Evolutionary conservation across 2,329 filamentous ascomycete species (phyloP).

Genomic region (Alternaria ventricosa): DNA sequence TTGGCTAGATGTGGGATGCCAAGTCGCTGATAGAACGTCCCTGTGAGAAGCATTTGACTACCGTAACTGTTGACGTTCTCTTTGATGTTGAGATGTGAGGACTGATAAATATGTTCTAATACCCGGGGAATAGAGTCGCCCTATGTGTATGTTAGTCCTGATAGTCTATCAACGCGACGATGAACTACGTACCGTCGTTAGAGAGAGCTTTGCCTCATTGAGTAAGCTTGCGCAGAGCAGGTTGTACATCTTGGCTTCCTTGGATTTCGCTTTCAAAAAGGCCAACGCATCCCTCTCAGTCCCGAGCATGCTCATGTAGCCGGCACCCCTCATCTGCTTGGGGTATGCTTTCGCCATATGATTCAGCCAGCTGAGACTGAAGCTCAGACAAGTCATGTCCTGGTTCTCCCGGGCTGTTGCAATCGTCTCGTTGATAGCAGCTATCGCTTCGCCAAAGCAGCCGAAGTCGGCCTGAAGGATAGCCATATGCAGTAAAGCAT

Average conservation of each 20-base stretch:
- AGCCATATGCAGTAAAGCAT: constrained; percentile 90
- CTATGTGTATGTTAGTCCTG: constrained; percentile 39
- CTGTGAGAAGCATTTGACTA: constrained; percentile 73
- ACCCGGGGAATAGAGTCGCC: constrained; percentile 66
- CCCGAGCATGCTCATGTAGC: constrained; percentile 75
- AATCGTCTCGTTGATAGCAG: constrained; percentile 93
- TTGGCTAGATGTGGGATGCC: constrained; percentile 66
- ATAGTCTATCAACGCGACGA: not conserved
- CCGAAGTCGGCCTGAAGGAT: constrained; percentile 96
- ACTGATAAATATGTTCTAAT: constrained; percentile 80
- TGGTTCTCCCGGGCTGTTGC: constrained; percentile 93
- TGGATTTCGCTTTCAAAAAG: constrained; percentile 85
- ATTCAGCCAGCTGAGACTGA: constrained; percentile 93
- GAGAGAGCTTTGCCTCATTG: constrained; percentile 81
- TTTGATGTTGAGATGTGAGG: constrained; percentile 80
- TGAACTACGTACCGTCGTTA: constrained; percentile 70
- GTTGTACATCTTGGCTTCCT: constrained; percentile 84
- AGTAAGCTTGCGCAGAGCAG: constrained; percentile 83
- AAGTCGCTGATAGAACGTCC: constrained; percentile 77
- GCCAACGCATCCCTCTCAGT: constrained; percentile 80
- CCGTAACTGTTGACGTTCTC: constrained; percentile 78
- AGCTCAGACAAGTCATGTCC: constrained; percentile 91
- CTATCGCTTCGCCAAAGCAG: constrained; percentile 86
- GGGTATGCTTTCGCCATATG: constrained; percentile 90
- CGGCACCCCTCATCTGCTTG: constrained; percentile 71